Base-by-base conservation (phyloP, 768 basidiomycete species). In the Suillus weaverae region DNA sequence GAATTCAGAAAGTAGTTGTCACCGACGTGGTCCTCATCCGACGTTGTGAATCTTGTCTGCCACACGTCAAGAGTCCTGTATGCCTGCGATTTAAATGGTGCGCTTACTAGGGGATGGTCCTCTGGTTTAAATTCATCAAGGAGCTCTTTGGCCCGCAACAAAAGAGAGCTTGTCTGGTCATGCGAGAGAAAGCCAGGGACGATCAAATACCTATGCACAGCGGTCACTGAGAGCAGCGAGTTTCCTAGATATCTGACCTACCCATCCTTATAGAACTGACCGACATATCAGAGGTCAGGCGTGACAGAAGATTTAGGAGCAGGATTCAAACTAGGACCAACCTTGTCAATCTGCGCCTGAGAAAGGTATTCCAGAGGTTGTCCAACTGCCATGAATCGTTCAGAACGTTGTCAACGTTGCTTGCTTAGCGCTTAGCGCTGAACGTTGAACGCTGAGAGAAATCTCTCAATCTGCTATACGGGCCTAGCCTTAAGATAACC, bases 1-100 rank as follows among this genome's bases (percentile, higher is more conserved):
- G 94, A 95, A 36, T 80, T 85, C 55, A 99, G 80, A 72, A 99
- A 99, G 76, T 99, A 99, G 38, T 94, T 88, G 72, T 99, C 95
- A 1, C 95, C 95, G 32, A 94, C 83, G 69, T 95, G 92, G 61
- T 89, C 81, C 64, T 85, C 80, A 65, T 92, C 88, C 6, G 75
- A 77, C 0, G 95, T 95, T 18, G 90, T 92, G 77, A 99, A 99
- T 72, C 87, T 91, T 14, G 95, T 99, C 95, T 95, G 20, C 26
- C 4, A 66, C 33, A 33, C 44, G 46, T 59, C 11, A 5, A 51
- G 35, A 53, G 5, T 13, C 20, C 30, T 41, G 33, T 22, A n/a
- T 26, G 9, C 38, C 35, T 26, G 18, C 32, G 33, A 53, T 18
- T 11, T 50, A 26, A 71, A 54, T 56, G 16, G 8, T 35, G 33